Base-by-base conservation (phyloP, 148 eudicot genomes). In the Chenopodium album region DNA sequence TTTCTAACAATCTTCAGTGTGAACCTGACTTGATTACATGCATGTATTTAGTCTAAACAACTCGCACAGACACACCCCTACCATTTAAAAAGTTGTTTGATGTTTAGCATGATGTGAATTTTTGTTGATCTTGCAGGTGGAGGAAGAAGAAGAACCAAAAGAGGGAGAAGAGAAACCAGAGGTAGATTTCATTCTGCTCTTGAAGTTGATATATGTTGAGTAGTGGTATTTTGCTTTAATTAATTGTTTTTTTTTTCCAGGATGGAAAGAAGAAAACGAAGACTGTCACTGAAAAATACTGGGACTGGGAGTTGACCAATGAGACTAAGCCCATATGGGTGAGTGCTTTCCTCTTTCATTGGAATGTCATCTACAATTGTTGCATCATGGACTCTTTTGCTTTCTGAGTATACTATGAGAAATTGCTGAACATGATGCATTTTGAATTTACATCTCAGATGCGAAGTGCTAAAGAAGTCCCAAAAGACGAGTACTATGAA, bases 301-400 rank as follows among this genome's bases (percentile, higher is more conserved):
- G 97, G 98, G 99, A 96, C 87, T 96, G 99, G 98, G 99, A 96
- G 84, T 80, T 96, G 80, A 87, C 93, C 62, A 96, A 96, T 76
- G 99, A 92, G 85, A 96, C 98, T 29, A 96, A 96, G 86, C 99
- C 99, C 75, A 94, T 96, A 79, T 96, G 98, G 99, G 99, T 96
- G 82, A 87, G 95, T 79, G 44, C 59, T 64, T 62, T 22, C 60
- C 28, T 44, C 59, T 44, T 65, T 50, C 47, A 29, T 50, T 29
- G 67, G 69, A 67, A 17, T 29, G 28, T 59, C 47, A 41, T 26
- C 22, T 37, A 19, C 10, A 22, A 23, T 14, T 64, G 56, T 22
- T 1, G 50, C 60, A 26, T 72, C 52, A 7, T 23, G 12, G 29
- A 4, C 4, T 7, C 29, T 29, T 71, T 1, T 41, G n/a, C 17